A percentile compares a stretch with the other conserved stretches of the same genome.
phyloP scores from a whole-genome alignment of 73 alveolate species.

The Stentor coeruleus region DNA sequence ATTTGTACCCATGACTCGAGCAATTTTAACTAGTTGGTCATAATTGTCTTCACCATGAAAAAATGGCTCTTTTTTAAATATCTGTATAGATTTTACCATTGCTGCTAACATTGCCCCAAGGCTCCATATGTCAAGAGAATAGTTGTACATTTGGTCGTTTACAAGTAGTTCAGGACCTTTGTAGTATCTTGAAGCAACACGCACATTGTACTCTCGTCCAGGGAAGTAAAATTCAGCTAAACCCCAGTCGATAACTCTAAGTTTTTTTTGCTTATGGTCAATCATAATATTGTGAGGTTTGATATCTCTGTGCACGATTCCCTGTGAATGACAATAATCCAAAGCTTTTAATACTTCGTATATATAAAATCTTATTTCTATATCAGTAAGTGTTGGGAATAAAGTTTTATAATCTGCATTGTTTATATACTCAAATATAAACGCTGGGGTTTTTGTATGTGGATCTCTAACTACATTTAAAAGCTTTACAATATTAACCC shows the following conservation, averaged over 20 bases:
- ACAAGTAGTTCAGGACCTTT: constrained; percentile 88
- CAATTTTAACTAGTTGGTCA: constrained; percentile 91
- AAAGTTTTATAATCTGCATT: constrained; percentile 82
- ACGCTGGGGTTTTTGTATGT: constrained; percentile 87
- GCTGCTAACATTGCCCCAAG: constrained; percentile 86
- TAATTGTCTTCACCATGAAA: constrained; percentile 93
- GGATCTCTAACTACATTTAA: constrained; percentile 94
- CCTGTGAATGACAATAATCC: constrained; percentile 93
- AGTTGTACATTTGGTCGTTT: too few relatives aligned
- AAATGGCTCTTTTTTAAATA: constrained; percentile 92
- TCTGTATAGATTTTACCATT: constrained; percentile 57
- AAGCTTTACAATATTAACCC: constrained; percentile 86
- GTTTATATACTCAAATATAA: constrained; percentile 85
- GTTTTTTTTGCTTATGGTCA: constrained; percentile 76
- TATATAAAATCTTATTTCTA: constrained; percentile 84
- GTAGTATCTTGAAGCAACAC: constrained; percentile 93
- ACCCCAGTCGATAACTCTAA: constrained; percentile 96
- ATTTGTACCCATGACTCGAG: constrained; percentile 90
- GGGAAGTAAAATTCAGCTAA: constrained; percentile 94
- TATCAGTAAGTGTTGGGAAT: constrained; percentile 80
- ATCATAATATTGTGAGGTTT: constrained; percentile 96
- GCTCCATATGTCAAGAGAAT: constrained; percentile 88
- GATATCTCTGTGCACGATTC: constrained; percentile 94
- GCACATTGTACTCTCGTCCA: constrained; percentile 86
- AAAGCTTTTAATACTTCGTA: constrained; percentile 83